Evolutionary conservation across 768 basidiomycete genomes (phyloP).

Genomic region (Hirschioporus abietinus): DNA sequence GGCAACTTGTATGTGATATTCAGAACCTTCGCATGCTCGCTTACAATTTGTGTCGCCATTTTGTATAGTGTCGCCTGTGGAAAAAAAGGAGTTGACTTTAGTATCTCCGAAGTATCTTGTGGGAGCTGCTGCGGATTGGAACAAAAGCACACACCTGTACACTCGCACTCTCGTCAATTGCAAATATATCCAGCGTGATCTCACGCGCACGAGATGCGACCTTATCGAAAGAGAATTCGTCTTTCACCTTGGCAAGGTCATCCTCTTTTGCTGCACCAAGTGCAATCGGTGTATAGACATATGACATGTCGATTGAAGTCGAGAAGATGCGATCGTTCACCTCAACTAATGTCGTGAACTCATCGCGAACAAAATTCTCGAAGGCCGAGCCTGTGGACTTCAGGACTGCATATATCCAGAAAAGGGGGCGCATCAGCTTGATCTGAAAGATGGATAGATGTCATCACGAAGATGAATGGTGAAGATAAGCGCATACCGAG

Average conservation of each 20-base stretch:
- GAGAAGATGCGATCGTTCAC: conserved; percentile 89
- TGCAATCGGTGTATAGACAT: conserved; percentile 50
- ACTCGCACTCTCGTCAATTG: conserved; percentile 83
- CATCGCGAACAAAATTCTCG: conserved; percentile 73
- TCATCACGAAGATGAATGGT: background rate
- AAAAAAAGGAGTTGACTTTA: background rate
- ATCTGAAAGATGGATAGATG: background rate
- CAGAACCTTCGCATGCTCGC: conserved; percentile 54
- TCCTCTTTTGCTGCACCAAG: conserved; percentile 29
- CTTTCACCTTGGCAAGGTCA: conserved; percentile 32
- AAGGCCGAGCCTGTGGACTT: conserved; percentile 89
- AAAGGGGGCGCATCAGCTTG: background rate
- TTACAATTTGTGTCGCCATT: conserved; percentile 73
- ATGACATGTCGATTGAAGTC: conserved; percentile 76
- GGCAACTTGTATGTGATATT: conserved; percentile 72
- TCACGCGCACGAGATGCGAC: conserved; percentile 47
- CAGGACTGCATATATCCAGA: conserved; percentile 50
- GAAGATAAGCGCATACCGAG: conserved; percentile 50
- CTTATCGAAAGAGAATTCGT: conserved; percentile 55
- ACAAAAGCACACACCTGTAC: conserved; percentile 63
- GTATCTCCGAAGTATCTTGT: background rate
- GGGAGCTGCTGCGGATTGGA: background rate
- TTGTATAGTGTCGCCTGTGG: conserved; percentile 85
- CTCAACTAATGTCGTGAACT: conserved; percentile 80
- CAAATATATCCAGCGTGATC: conserved; percentile 77